These are phyloP conservation scores for Panicum miliaceum DNA, from an alignment of 176 grass and related monocot genomes.

Conservation along the genomic window DNA sequence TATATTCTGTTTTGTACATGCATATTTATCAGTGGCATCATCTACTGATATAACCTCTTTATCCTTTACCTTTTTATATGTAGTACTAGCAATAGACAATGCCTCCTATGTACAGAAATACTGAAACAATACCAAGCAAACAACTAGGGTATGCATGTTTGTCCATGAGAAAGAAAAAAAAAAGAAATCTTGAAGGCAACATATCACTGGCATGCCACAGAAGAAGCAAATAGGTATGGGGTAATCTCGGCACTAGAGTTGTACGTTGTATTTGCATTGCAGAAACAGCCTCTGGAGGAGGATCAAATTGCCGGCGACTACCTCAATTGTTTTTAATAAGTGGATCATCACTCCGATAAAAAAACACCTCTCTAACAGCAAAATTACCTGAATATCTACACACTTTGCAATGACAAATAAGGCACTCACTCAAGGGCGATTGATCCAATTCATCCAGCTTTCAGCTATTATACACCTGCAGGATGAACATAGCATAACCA, in stretches of 20 bases:
- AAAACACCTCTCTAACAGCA: slow-evolving; percentile 48
- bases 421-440: slow-evolving; percentile 39
- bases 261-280: slow-evolving; percentile 38
- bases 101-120: background rate
- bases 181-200: background rate
- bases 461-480: slow-evolving; percentile 58
- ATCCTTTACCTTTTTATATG: background rate
- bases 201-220: slow-evolving; percentile 9
- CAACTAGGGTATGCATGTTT: background rate
- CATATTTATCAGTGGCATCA: background rate
- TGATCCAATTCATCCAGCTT: slow-evolving; percentile 47
- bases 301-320: slow-evolving; percentile 31
- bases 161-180: background rate
- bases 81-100: slow-evolving; percentile 10
- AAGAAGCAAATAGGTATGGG: background rate
- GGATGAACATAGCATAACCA: background rate
- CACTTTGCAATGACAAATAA: slow-evolving; percentile 64
- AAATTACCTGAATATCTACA: slow-evolving; percentile 71
- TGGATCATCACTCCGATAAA: slow-evolving; percentile 39
- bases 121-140: slow-evolving; percentile 6
- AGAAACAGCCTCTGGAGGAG: slow-evolving; percentile 40
- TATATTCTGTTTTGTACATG: background rate
- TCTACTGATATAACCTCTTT: background rate
- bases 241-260: slow-evolving; percentile 33
- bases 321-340: slow-evolving; percentile 44